Base-by-base conservation (phyloP, 2,329 filamentous ascomycete genomes). In the Nigrograna mackinnonii region DNA sequence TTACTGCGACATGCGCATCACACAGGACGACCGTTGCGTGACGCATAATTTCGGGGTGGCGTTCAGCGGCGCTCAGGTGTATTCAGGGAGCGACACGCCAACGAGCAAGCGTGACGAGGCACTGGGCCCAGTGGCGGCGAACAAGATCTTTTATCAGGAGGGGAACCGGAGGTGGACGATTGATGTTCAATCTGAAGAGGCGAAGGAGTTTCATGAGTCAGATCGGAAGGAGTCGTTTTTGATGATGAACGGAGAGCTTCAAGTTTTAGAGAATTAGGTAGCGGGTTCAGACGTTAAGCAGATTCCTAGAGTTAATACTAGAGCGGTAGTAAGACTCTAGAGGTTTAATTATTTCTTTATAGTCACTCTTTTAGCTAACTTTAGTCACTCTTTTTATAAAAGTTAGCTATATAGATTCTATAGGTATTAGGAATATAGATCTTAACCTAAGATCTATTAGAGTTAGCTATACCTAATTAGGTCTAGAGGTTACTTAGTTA, bases 281-380 rank as follows among this genome's bases (percentile, higher is more conserved):
- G 24, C 24, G 24, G 24, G n/a, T 28, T 28, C 9, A 28, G 24
- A 28, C 24, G 24, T 28, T 28, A n/a, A 9, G 24, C 24, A n/a
- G 24, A 28, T n/a, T 28, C 24, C 24, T 28, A n/a, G 24, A 28
- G 24, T 28, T 28, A 28, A 28, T 28, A n/a, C 24, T 28, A 28
- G 24, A 28, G n/a, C 24, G 24, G 24, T 28, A n/a, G 24, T 28
- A n/a, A 28, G 24, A 28, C 24, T 28, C 24, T 28, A n/a, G 24
- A n/a, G 24, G 24, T 28, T 28, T n/a, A n/a, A 28, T 28, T 28
- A n/a, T 28, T 28, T 28, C 24, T n/a, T 28, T 28, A n/a, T 28
- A 28, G 24, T 28, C 24, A n/a, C 24, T 28, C 24, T n/a, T 28
- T 28, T 28, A 28, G 24, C 24, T 28, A n/a, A n/a, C n/a, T n/a